Evolutionary conservation across 202 grass and related monocot genomes (phyloP).

Genomic region (Schoenoplectus triqueter): DNA sequence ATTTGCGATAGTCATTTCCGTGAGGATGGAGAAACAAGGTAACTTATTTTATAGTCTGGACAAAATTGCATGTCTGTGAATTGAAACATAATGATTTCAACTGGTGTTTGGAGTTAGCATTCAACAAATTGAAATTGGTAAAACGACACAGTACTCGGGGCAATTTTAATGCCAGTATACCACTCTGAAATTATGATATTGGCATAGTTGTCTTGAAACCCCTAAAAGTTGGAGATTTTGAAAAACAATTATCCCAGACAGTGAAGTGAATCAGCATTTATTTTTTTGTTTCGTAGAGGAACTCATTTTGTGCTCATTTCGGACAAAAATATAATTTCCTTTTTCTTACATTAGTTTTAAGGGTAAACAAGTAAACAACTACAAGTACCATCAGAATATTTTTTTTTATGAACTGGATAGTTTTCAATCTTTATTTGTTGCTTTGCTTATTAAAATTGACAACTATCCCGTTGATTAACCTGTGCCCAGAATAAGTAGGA

Average conservation of each 20-base stretch:
- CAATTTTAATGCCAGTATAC: background rate
- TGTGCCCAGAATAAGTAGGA: background rate
- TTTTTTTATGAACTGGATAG: background rate
- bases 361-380: background rate
- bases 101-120: background rate
- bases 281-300: background rate
- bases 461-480: background rate
- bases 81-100: background rate
- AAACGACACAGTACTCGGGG: background rate
- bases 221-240: background rate
- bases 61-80: background rate
- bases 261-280: no score
- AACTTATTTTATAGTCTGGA: constrained; percentile 31
- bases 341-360: background rate
- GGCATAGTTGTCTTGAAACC: background rate
- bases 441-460: constrained; percentile 10
- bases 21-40: constrained; percentile 83
- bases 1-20: constrained; percentile 50
- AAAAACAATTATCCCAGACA: no score
- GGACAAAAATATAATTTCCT: background rate
- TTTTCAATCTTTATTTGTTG: background rate
- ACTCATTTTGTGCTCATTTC: background rate
- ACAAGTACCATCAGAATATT: background rate
- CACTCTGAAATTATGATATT: background rate
- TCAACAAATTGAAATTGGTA: background rate